Evolutionary conservation across 1,284 basidiomycete genomes (phyloP).

Genomic region (Moesziomyces sp.): DNA sequence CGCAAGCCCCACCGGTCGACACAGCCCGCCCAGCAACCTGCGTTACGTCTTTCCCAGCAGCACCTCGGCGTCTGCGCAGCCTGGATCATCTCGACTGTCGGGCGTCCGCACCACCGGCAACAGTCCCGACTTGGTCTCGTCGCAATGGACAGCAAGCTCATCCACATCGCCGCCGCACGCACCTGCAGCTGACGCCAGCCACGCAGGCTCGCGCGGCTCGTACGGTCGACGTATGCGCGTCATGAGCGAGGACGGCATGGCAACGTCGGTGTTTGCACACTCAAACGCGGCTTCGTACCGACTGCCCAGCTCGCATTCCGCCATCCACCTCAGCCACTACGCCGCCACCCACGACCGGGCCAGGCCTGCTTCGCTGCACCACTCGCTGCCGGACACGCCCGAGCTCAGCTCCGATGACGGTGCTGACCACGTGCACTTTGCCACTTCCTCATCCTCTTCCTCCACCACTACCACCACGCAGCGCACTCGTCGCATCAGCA

Average conservation of each 20-base stretch:
- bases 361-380: constrained; percentile 3
- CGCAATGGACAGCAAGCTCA: constrained; percentile 4
- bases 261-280: constrained; percentile 12
- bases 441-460: neutral
- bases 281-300: constrained; percentile 12
- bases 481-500: constrained; percentile 30
- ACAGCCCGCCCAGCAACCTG: constrained; percentile 12
- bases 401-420: constrained; percentile 51
- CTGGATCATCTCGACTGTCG: constrained; percentile 2
- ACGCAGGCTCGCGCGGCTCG: constrained; percentile 25
- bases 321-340: constrained; percentile 24
- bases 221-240: constrained; percentile 40
- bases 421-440: constrained; percentile 22
- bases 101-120: constrained; percentile 21
- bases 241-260: constrained; percentile 51
- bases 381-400: constrained; percentile 44
- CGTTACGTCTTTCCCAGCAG: constrained; percentile 19
- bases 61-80: constrained; percentile 1
- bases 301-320: constrained; percentile 26
- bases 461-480: constrained; percentile 23
- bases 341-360: constrained; percentile 5
- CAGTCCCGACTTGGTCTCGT: constrained; percentile 22
- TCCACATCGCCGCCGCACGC: constrained; percentile 2
- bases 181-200: constrained; percentile 16
- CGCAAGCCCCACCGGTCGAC: constrained; percentile 17